Conservation (phyloP, 768 basidiomycete genomes). For the Fistulinella prunicolor region DNA sequence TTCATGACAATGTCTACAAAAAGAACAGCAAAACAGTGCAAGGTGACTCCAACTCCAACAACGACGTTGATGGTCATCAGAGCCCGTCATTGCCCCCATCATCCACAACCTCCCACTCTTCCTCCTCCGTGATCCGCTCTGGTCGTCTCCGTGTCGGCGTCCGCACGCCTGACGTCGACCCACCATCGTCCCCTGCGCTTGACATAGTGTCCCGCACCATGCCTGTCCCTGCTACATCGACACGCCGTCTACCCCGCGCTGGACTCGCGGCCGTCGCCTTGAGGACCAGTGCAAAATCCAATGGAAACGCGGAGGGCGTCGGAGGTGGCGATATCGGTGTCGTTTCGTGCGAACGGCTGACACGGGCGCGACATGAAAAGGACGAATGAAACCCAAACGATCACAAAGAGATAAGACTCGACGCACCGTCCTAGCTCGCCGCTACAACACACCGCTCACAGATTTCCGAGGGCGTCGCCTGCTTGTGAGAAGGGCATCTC, state of each 20-base stretch:
- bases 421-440: slow-evolving; percentile 64
- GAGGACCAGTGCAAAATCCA: slow-evolving; percentile 77
- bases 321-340: slow-evolving; percentile 55
- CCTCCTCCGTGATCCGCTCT: slow-evolving; percentile 44
- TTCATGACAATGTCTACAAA: no score
- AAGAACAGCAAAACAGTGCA: no score
- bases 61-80: slow-evolving; percentile 4
- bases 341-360: slow-evolving; percentile 61
- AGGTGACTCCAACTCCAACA: no score
- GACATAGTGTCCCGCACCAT: slow-evolving; percentile 1
- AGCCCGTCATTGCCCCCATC: slow-evolving; percentile 17
- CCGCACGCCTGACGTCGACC: slow-evolving; percentile 3
- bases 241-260: slow-evolving; percentile 30
- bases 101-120: slow-evolving; percentile 48
- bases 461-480: slow-evolving; percentile 71
- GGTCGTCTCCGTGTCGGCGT: slow-evolving; percentile 22
- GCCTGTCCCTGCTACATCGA: slow-evolving; percentile 7
- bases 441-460: slow-evolving; percentile 81
- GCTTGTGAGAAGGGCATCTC: slow-evolving; percentile 74
- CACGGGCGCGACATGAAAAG: not conserved
- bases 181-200: slow-evolving; percentile 7
- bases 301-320: slow-evolving; percentile 57
- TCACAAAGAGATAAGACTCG: no score
- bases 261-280: slow-evolving; percentile 74
- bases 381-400: not conserved